Base-by-base conservation (phyloP, 1,284 basidiomycete genomes). In the Ustilago sp. region DNA sequence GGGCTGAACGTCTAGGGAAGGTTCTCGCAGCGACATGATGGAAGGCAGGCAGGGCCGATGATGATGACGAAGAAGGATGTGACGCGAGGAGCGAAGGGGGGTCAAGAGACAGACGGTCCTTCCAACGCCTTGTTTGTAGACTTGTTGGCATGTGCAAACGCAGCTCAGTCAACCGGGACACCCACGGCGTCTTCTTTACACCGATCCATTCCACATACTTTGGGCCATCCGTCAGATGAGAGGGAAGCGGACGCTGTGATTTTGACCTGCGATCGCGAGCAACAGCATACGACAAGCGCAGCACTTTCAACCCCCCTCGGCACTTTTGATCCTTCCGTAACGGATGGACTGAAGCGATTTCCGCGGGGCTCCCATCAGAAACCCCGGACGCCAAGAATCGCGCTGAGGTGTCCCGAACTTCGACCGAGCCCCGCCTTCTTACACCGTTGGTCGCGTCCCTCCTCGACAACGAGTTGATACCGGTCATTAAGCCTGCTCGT, bases 1-100 rank as follows among this genome's bases (percentile, higher is more conserved):
- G 3, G 59, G 54, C 15, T 31, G 32, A 8, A 19, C 19, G 4
- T 53, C 41, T 4, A 59, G 34, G 9, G 63, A 62, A 34, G 55
- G 36, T 11, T 56, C 59, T 28, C 63, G 59, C 15, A 65, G 41
- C 55, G 63, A 66, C 63, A 65, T 65, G 51, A 12, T 67, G 8
- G 15, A 34, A 31, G 15, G 23, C 13, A 15, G 28, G 48, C 23
- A 11, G 28, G 13, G 3, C 28, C 28, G 19, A 48, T 32, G 11
- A 28, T 17, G 48, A 50, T 31, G 48, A 50, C 6, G n/a, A 19
- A 34, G 28, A n/a, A 45, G 9, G 32, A 15, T 62, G n/a, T 12
- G n/a, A 53, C 34, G 32, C 48, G 23, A 19, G 23, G n/a, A 5
- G 13, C n/a, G 43, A 45, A 45, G 28, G 13, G 13, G 45, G 28